Percentiles rank a stretch among this genome's conserved stretches.
phyloP scores from a whole-genome alignment of 495 filamentous ascomycete species.

The Trichoderma reesei region DNA sequence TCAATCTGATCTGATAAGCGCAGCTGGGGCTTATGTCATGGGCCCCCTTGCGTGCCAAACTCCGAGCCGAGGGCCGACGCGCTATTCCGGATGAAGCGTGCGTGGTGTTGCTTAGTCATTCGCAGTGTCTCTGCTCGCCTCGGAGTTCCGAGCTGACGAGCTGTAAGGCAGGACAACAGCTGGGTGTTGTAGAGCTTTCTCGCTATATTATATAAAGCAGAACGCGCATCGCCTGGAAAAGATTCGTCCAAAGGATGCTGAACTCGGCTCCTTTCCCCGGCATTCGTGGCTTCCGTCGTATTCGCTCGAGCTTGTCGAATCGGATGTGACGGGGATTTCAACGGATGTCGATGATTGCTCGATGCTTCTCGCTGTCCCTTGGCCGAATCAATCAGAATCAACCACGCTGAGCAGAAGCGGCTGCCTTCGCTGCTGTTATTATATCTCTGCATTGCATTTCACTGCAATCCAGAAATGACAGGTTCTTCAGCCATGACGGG shows the following conservation, averaged over 20 bases:
- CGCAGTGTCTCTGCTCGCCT: not conserved
- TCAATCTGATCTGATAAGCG: constrained; percentile 9
- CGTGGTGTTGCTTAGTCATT: not conserved
- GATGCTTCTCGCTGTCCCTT: too few species aligned
- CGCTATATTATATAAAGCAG: too few species aligned
- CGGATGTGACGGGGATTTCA: too few species aligned
- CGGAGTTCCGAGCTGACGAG: not conserved
- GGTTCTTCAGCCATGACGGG: not conserved
- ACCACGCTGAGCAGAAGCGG: too few species aligned
- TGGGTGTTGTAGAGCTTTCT: not conserved
- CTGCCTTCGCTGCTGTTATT: not conserved
- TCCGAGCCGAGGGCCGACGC: constrained; percentile 3
- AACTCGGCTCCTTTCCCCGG: too few species aligned
- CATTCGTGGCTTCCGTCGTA: too few species aligned
- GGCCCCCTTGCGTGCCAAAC: not conserved
- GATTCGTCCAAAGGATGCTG: too few species aligned
- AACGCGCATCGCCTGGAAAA: too few species aligned
- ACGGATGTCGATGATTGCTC: too few species aligned
- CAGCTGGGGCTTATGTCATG: not conserved
- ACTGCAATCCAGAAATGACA: not conserved
- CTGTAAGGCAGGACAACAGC: not conserved
- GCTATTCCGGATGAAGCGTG: not conserved
- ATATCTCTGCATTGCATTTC: not conserved
- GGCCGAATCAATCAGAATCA: too few species aligned
- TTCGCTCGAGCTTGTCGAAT: too few species aligned